Base-by-base conservation (phyloP, 2,329 filamentous ascomycete genomes). In the Calonectria hawksworthii region DNA sequence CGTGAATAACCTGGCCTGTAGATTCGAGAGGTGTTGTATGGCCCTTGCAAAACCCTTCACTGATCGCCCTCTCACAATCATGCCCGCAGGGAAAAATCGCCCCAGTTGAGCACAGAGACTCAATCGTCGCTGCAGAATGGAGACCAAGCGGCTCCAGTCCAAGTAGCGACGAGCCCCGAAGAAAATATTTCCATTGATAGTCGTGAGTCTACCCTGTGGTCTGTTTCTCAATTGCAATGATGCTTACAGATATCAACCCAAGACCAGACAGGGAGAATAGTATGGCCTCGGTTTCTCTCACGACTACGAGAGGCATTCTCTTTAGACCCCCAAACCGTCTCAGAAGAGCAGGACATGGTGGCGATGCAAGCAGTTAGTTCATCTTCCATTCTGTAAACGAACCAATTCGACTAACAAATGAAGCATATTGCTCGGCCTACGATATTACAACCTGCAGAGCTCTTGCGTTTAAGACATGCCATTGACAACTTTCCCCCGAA, bases 231-330 rank as follows among this genome's bases (percentile, higher is more conserved):
- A n/a, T 21, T 2, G 36, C 21, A 11, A 21, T 32, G 3, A 28
- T 34, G 7, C 65, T 56, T 11, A 67, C 14, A 21, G 16, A 9
- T 26, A 14, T 4, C 8, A 47, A 23, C 21, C 51, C 9, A 67
- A 80, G 68, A 78, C 47, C 65, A 79, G 68, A 64, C 78, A 0
- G 81, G 82, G 44, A 74, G 77, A 16, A 76, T 82, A 38, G 74
- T 82, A 65, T 83, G 82, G 82, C 82, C 82, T 11, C 68, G 78
- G 2, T 81, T 82, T 68, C 73, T 81, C 10, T 80, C 79, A 2
- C 75, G 77, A 13, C 68, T 81, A 6, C 76, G 79, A 34, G 77
- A 82, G 47, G 80, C 81, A n/a, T 83, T 83, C 64, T 83, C 76
- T 4, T 74, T 83, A 1, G 81, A 83, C 32, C 56, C 77, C 9